Evolutionary conservation across 2,329 filamentous ascomycete species (phyloP).

Genomic region (Arachnomyces sp.): DNA sequence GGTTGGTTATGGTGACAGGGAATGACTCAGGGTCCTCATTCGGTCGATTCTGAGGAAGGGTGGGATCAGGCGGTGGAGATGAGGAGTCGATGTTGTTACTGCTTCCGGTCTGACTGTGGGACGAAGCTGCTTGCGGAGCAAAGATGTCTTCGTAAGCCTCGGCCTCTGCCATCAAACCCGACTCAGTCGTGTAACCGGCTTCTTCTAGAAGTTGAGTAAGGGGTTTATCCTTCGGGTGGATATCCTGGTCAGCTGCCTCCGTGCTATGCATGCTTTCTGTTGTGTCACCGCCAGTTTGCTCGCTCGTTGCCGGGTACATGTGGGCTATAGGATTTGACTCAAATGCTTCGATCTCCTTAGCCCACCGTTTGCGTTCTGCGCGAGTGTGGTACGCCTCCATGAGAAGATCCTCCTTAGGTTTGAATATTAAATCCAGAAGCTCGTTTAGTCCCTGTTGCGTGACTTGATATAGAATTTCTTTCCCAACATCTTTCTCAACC

Average conservation of each 20-base stretch:
- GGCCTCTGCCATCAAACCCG: constrained; percentile 8
- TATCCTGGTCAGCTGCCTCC: constrained; percentile 14
- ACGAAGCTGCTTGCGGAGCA: too few relatives aligned
- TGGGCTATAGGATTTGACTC: constrained; percentile 12
- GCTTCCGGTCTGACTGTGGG: not conserved
- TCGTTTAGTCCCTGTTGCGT: constrained; percentile 92
- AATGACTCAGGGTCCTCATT: constrained; percentile 4
- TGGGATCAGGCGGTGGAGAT: constrained; percentile 5
- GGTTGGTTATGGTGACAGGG: not conserved
- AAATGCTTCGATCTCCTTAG: constrained; percentile 34
- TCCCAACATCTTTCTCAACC: constrained; percentile 73
- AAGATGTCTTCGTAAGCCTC: not conserved
- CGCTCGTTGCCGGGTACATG: constrained; percentile 20
- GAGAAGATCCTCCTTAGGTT: constrained; percentile 67
- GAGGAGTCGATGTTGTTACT: not conserved
- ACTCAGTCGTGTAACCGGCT: constrained; percentile 32
- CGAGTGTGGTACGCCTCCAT: constrained; percentile 59
- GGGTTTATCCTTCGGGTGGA: constrained; percentile 27
- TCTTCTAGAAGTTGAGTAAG: constrained; percentile 37
- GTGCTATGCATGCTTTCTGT: constrained; percentile 7
- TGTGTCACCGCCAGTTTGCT: constrained; percentile 5
- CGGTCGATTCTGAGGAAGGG: constrained; percentile 15
- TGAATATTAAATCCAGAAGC: constrained; percentile 79
- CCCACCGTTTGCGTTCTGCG: constrained; percentile 51
- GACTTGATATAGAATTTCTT: constrained; percentile 83